Evolutionary conservation across 345 rosid genomes (phyloP).

Genomic region (Sonneratia caseolaris): DNA sequence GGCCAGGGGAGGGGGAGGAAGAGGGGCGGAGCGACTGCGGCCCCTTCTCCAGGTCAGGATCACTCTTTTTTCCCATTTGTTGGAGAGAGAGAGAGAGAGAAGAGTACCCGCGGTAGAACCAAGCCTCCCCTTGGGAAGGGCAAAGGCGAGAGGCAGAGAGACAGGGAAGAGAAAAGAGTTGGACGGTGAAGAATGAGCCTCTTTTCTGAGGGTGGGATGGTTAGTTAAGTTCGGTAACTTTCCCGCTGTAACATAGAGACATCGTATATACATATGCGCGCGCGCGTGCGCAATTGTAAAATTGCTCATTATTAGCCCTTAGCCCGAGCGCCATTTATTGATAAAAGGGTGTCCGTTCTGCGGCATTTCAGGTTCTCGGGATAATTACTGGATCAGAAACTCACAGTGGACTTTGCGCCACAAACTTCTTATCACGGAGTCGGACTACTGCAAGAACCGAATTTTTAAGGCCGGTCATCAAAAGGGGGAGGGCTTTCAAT

Average conservation of each 20-base stretch:
- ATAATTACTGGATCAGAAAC: no score
- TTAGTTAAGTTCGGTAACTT: slow-evolving; percentile 24
- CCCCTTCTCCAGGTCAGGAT: slow-evolving; percentile 22
- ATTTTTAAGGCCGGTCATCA: no score
- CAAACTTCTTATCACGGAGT: no score
- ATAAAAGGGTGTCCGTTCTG: no score
- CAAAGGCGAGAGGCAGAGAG: background rate
- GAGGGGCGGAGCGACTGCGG: slow-evolving; percentile 6
- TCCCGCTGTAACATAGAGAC: slow-evolving; percentile 3
- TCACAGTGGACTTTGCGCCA: no score
- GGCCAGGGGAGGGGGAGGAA: slow-evolving; percentile 30
- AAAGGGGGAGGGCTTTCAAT: no score
- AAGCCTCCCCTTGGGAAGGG: background rate
- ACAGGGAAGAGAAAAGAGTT: slow-evolving; percentile 10
- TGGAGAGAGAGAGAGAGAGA: slow-evolving; percentile 8
- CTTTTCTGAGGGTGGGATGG: slow-evolving; percentile 3
- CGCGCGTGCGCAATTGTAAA: no score
- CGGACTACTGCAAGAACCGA: no score
- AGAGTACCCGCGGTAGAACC: slow-evolving; percentile 6
- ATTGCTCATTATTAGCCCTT: background rate
- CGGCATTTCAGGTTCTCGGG: no score
- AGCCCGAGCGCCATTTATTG: no score
- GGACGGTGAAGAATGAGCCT: slow-evolving; percentile 20
- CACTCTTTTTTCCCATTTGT: slow-evolving; percentile 31
- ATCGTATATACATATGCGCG: background rate